Base-by-base conservation (phyloP, 2,329 filamentous ascomycete species). In the Arthroderma uncinatum region DNA sequence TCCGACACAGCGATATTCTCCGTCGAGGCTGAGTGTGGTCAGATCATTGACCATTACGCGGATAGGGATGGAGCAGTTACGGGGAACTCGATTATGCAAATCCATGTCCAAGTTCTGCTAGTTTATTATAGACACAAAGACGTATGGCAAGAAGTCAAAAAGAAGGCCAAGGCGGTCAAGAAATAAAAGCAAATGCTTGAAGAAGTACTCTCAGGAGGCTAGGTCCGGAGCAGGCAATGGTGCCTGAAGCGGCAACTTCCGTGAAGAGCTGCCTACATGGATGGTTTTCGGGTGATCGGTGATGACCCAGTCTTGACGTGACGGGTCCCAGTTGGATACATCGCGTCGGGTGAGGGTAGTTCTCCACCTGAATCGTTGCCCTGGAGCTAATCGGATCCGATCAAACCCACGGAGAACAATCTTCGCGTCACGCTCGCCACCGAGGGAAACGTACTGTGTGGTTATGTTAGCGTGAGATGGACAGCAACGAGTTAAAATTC, bases 321-420 rank as follows among this genome's bases (percentile, higher is more conserved):
- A 77, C 0, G 81, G 75, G 63, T 95, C 88, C 91, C 92, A 96
- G 74, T 90, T 93, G 68, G 85, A 89, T 57, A 96, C 64, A 67
- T 96, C 92, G 57, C 89, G 83, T 39, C 91, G 80, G 4, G 84
- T 90, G 57, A 96, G 72, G 14, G 83, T 79, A 0, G 82, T 83
- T 0, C 71, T 77, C 75, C 93, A 94, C 1, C 78, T 81, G 2
- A 75, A 77, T 54, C 79, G 82, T 70, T 82, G 70, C n/a, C 88
- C 89, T 0, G 88, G 79, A 2, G 80, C 76, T 61, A 96, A 83
- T 53, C 77, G 78, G 58, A 95, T 71, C 50, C 89, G 82, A 58
- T 94, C 87, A 66, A 96, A 97, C 47, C 85, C 85, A 60, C 92
- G 84, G 12, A 97, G 82, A 2, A 80, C 79, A 42, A 80, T 73